Percentiles rank a stretch among this genome's conserved stretches.
phyloP scores from a whole-genome alignment of 2,329 filamentous ascomycete genomes.

The Cordyceps fumosorosea region DNA sequence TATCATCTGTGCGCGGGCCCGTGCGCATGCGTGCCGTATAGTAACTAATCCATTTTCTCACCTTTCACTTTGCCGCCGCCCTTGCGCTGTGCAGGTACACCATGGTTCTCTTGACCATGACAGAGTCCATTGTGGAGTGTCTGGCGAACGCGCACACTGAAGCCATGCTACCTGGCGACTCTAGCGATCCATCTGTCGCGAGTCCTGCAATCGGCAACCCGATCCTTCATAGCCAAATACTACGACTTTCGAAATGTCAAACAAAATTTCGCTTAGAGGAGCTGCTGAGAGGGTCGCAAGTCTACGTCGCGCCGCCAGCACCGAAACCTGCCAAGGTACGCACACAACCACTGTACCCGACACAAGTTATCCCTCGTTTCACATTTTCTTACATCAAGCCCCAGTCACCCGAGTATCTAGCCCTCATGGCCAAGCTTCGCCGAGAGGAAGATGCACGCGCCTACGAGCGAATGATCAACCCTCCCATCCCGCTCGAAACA shows the following conservation, averaged over 20 bases:
- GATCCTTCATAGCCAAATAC: slow-evolving; percentile 63
- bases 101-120: slow-evolving; percentile 79
- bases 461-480: slow-evolving; percentile 75
- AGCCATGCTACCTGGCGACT: slow-evolving; percentile 7
- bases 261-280: slow-evolving; percentile 52
- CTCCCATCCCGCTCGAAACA: slow-evolving; percentile 46
- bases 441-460: slow-evolving; percentile 72
- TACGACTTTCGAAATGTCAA: slow-evolving; percentile 53
- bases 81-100: background rate
- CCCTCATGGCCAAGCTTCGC: slow-evolving; percentile 78
- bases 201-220: slow-evolving; percentile 54
- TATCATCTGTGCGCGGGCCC: background rate
- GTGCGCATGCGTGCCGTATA: background rate
- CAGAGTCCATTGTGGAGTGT: slow-evolving; percentile 58
- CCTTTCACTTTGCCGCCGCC: background rate
- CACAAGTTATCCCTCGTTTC: slow-evolving; percentile 45
- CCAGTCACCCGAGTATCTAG: slow-evolving; percentile 75
- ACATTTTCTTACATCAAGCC: slow-evolving; percentile 13
- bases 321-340: slow-evolving; percentile 53
- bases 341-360: background rate
- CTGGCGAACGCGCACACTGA: slow-evolving; percentile 31
- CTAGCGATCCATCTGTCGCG: slow-evolving; percentile 42
- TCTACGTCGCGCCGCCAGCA: slow-evolving; percentile 75
- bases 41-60: background rate
- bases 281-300: slow-evolving; percentile 62